A percentile compares a stretch with the other conserved stretches of the same genome.
phyloP scores from a whole-genome alignment of 208 protist species.

The Strigomonas galati region DNA sequence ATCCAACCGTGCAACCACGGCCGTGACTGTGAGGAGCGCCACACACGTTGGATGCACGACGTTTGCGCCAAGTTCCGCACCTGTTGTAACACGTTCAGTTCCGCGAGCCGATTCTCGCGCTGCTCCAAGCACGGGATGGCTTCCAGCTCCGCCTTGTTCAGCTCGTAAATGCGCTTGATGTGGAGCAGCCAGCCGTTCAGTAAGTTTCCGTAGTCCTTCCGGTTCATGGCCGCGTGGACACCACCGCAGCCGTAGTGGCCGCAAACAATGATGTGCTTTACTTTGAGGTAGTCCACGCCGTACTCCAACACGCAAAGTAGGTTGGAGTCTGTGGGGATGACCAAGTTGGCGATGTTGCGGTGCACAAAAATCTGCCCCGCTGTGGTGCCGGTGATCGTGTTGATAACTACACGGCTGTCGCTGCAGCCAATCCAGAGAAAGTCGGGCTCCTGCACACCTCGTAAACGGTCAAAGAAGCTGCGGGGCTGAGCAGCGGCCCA shows the following conservation, averaged over 20 bases:
- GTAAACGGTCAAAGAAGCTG: conserved; percentile 55
- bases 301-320: conserved; percentile 62
- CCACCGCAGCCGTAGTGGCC: conserved; percentile 70
- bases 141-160: conserved; percentile 18
- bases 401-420: conserved; percentile 60
- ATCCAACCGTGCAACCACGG: no score
- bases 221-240: conserved; percentile 42
- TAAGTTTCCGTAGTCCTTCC: conserved; percentile 17
- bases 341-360: conserved; percentile 89
- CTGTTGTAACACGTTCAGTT: conserved; percentile 47
- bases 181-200: conserved; percentile 41
- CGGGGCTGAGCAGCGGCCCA: conserved; percentile 64
- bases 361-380: conserved; percentile 91
- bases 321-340: conserved; percentile 76
- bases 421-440: conserved; percentile 89
- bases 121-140: conserved; percentile 8
- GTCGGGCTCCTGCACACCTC: conserved; percentile 63
- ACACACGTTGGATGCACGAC: conserved; percentile 28
- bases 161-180: conserved; percentile 29
- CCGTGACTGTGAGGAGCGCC: no score
- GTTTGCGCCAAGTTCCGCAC: conserved; percentile 33
- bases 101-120: conserved; percentile 18
- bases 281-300: conserved; percentile 65
- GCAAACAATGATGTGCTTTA: conserved; percentile 83
- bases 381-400: conserved; percentile 55